Evolutionary conservation across 495 filamentous ascomycete genomes (phyloP), one percentile per base, ranked within the genome.

Genomic region (Hypomontagnella monticulosa): DNA sequence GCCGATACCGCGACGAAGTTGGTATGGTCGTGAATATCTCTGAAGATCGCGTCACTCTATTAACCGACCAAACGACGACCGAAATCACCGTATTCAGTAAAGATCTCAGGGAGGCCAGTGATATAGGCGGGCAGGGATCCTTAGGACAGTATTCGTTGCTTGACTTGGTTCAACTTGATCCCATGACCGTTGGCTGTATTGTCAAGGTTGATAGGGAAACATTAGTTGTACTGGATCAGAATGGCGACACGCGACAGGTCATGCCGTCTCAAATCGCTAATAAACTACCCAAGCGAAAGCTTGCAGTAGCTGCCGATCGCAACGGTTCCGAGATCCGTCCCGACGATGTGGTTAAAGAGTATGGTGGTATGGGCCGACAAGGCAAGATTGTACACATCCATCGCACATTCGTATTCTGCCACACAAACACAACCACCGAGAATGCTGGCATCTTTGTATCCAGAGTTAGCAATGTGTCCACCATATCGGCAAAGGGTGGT

Each of bases 81-180:
- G 96, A 98, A 75, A 91, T 99, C 59, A 97, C 93, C 0, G 94
- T 99, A 2, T 99, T 99, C 79, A 97, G 93, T 77, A 97, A 96
- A 70, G 96, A 99, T 75, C 81, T 99, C 36, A 85, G 95, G 57
- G 90, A 96, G 74, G 95, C 96, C 38, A 90, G 89, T 43, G 95
- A 99, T 67, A 90, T 93, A 66, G 93, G 91, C 54, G 91, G 88
- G 41, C 85, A 91, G 61, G 88, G 88, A 8, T 87, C 89, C 44
- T 84, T 92, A 19, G 91, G 92, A 12, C 90, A 93, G 72, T 97
- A 89, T 75, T 91, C 94, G 60, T 87, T 99, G 32, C 90, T 93
- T 61, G 95, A 99, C 76, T 82, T 99, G 19, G 92, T 98, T 15
- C 93, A 97, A 77, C 86, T 99, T 59, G 96, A 98, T 76, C 85